phyloP scores from a whole-genome alignment of 1,284 basidiomycete species.

The Cystobasidium pallidum region DNA sequence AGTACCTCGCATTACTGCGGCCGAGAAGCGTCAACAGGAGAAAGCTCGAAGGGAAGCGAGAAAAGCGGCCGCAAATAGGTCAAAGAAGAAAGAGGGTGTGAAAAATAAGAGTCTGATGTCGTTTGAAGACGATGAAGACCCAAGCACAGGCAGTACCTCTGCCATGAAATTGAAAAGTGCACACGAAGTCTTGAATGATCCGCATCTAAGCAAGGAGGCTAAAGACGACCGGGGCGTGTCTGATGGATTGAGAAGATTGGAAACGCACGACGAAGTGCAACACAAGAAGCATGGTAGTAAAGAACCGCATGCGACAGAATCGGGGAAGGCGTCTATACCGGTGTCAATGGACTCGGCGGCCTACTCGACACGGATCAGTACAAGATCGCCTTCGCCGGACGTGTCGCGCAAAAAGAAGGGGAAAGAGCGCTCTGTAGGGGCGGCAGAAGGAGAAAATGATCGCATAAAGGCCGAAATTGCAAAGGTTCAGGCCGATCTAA shows the following conservation, averaged over 20 bases:
- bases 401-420: conserved; percentile 12
- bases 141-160: conserved; percentile 61
- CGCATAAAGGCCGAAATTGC: conserved; percentile 76
- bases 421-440: neutral
- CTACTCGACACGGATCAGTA: conserved; percentile 26
- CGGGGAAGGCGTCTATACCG: neutral
- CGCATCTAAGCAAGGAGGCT: conserved; percentile 45
- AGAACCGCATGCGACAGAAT: neutral
- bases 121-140: conserved; percentile 75
- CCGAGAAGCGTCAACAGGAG: conserved; percentile 80
- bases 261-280: neutral
- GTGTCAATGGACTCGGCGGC: conserved; percentile 28
- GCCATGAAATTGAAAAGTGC: conserved; percentile 72
- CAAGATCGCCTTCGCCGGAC: conserved; percentile 1
- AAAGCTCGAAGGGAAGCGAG: conserved; percentile 75
- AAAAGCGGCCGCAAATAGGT: conserved; percentile 62
- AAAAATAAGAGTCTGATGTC: conserved; percentile 86
- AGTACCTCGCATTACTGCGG: conserved; percentile 91
- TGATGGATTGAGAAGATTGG: conserved; percentile 1
- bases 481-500: conserved; percentile 81
- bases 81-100: conserved; percentile 30
- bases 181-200: conserved; percentile 50
- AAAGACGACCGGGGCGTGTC: conserved; percentile 50
- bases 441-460: conserved; percentile 59
- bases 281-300: neutral